Base-by-base conservation (phyloP, 2,329 filamentous ascomycete species). In the Sclerotiophoma versabilis region DNA sequence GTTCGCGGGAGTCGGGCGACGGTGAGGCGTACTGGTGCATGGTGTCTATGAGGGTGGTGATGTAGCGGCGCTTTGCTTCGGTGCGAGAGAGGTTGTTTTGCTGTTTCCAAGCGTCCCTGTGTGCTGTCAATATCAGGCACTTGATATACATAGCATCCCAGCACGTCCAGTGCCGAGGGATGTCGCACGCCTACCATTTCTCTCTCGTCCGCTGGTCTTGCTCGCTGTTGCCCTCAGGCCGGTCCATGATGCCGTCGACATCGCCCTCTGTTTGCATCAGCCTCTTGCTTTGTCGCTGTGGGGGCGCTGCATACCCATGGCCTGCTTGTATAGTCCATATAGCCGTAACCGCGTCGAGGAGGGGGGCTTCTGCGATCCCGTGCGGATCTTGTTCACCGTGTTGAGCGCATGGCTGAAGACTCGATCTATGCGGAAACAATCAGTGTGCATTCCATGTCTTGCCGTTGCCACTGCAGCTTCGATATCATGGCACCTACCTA, bases 391-490 rank as follows among this genome's bases (percentile, higher is more conserved):
- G 78, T 97, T 97, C 69, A 99, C 93, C 20, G 95, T 98, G 79
- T 96, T 97, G 77, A 99, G 89, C 63, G 95, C 95, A 85, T 99
- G 93, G 75, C 96, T 93, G 77, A 99, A 99, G 73, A 99, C 95
- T 78, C 95, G 90, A 80, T 99, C 95, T 98, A 60, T 26, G 23
- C 5, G 32, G 15, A 5, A 8, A 8, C 15, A 5, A 37, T 59
- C 45, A 64, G 54, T 43, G 49, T 37, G 15, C 20, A 42, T 38
- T 15, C 20, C n/a, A n/a, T n/a, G n/a, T n/a, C n/a, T n/a, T n/a
- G 15, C 22, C 34, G 27, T 30, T 22, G 29, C 17, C 8, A 34
- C 15, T 20, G 36, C 29, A 15, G 10, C 29, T 7, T 12, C n/a
- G 2, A 4, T 36, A 14, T 26, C 23, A n/a, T n/a, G 45, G 39